Conservation (phyloP, 2,329 filamentous ascomycete species). For the Myriosclerotinia curreyana region DNA sequence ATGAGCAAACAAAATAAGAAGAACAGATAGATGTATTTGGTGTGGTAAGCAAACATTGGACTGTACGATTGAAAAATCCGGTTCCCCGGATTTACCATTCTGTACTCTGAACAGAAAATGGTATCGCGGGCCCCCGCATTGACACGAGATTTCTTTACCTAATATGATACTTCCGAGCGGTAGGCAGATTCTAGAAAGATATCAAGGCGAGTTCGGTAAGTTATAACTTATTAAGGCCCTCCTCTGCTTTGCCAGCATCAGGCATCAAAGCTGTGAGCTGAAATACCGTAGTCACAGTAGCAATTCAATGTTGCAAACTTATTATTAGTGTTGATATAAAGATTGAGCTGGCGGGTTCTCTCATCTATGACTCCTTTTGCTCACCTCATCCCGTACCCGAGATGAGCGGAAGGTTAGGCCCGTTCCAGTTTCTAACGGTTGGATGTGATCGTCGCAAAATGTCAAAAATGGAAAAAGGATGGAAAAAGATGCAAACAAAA, state of each 20-base stretch:
- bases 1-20: not conserved
- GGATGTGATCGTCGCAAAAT: slow-evolving; percentile 16
- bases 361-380: slow-evolving; percentile 11
- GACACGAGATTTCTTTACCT: slow-evolving; percentile 18
- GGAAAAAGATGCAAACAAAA: slow-evolving; percentile 17
- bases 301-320: not conserved
- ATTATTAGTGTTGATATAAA: not conserved
- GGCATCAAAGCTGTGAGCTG: slow-evolving; percentile 9
- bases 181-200: too few relatives aligned
- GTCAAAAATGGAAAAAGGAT: too few relatives aligned
- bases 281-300: not conserved
- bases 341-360: slow-evolving; percentile 9
- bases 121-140: slow-evolving; percentile 17
- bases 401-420: slow-evolving; percentile 25
- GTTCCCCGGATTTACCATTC: slow-evolving; percentile 18
- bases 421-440: slow-evolving; percentile 21
- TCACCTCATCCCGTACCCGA: slow-evolving; percentile 23
- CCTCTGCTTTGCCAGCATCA: slow-evolving; percentile 11
- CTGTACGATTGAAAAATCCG: slow-evolving; percentile 17
- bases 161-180: slow-evolving; percentile 9
- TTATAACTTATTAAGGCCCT: not conserved
- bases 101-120: slow-evolving; percentile 14
- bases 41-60: slow-evolving; percentile 14
- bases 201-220: not conserved
- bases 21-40: not conserved